These are phyloP conservation scores for Oenanthe javanica DNA, from an alignment of 140 eudicot species.

Conservation along the genomic window DNA sequence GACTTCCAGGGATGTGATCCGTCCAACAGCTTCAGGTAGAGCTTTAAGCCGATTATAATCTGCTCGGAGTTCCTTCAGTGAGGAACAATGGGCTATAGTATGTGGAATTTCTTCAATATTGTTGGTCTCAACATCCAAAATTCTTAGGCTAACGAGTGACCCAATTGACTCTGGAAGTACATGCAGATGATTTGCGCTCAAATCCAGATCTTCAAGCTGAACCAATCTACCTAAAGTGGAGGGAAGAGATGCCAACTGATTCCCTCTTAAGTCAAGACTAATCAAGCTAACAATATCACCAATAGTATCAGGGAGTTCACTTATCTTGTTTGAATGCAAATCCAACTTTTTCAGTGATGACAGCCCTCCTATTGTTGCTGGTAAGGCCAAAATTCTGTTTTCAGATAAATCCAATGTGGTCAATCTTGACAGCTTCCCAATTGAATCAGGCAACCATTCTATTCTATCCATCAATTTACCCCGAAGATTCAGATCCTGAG, in stretches of 20 bases:
- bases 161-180: conserved; percentile 69
- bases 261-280: conserved; percentile 58
- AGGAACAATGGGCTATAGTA: conserved; percentile 62
- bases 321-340: conserved; percentile 51
- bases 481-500: conserved; percentile 54
- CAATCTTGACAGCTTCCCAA: conserved; percentile 65
- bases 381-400: conserved; percentile 59
- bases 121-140: conserved; percentile 57
- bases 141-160: conserved; percentile 51
- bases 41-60: conserved; percentile 93
- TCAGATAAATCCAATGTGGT: conserved; percentile 57
- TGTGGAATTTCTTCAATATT: conserved; percentile 81
- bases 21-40: conserved; percentile 88
- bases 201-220: conserved; percentile 67
- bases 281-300: conserved; percentile 58
- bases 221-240: conserved; percentile 39
- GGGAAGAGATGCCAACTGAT: conserved; percentile 51
- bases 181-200: conserved; percentile 56
- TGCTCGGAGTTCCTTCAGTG: conserved; percentile 68
- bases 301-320: conserved; percentile 61
- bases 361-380: conserved; percentile 56
- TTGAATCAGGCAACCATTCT: conserved; percentile 88
- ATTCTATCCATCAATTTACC: conserved; percentile 61
- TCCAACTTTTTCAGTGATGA: conserved; percentile 51
- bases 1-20: conserved; percentile 52